Conservation (phyloP, 2,329 filamentous ascomycete species). For the Colletotrichum zoysiae region DNA sequence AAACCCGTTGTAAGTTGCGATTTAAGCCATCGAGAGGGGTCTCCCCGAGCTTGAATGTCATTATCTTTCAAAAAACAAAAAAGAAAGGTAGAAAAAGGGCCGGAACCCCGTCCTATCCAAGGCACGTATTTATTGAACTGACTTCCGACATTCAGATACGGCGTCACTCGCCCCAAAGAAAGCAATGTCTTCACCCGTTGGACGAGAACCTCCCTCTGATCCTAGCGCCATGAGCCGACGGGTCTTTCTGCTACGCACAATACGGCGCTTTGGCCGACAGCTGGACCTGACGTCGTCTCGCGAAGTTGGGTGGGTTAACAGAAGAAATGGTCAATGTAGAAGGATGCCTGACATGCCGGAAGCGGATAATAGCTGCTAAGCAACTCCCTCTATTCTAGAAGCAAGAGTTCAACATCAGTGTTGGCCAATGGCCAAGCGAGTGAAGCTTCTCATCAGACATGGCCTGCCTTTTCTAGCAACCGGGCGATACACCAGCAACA, state of each 20-base stretch:
- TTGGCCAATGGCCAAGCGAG: not conserved
- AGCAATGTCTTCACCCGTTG: conserved; percentile 29
- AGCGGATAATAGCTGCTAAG: conserved; percentile 41
- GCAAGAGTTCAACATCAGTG: not conserved
- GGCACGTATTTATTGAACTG: not conserved
- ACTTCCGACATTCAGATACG: conserved; percentile 26
- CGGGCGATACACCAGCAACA: not conserved
- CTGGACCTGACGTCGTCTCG: conserved; percentile 38
- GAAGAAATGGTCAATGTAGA: conserved; percentile 41
- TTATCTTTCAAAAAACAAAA: conserved; percentile 44
- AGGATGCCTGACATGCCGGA: conserved; percentile 33
- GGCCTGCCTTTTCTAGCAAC: too few relatives aligned
- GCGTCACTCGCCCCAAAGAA: conserved; percentile 29
- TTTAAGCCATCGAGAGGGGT: conserved; percentile 17
- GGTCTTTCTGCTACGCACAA: conserved; percentile 42
- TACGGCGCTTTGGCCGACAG: conserved; percentile 43
- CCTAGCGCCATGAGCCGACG: conserved; percentile 40
- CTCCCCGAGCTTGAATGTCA: conserved; percentile 17
- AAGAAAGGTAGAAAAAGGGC: conserved; percentile 40
- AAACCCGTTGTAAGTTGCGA: not conserved
- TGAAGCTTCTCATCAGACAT: not conserved
- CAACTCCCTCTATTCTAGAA: conserved; percentile 30
- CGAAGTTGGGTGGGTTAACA: conserved; percentile 40
- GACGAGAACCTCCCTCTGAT: conserved; percentile 37
- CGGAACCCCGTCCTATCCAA: not conserved